These are phyloP conservation scores for Aspergillus carbonarius DNA, from an alignment of 2,329 filamentous ascomycete genomes.

Conservation along the genomic window DNA sequence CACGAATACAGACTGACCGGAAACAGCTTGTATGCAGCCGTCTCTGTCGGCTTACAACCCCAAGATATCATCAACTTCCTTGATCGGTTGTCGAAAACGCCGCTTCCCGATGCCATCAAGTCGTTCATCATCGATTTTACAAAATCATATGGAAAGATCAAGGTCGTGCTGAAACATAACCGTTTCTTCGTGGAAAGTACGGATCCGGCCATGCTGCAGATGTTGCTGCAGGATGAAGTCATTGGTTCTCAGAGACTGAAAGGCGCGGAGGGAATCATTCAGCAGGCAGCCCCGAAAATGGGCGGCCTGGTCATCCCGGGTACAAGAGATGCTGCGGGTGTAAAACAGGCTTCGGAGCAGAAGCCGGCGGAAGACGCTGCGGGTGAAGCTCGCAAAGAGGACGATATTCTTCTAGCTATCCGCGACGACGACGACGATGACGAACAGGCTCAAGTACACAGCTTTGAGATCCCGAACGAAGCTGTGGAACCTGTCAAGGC, in stretches of 20 bases:
- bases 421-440: constrained; percentile 76
- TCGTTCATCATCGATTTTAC: constrained; percentile 80
- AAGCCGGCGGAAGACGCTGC: constrained; percentile 39
- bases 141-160: constrained; percentile 90
- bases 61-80: constrained; percentile 87
- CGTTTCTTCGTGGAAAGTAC: constrained; percentile 92
- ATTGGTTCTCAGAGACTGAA: constrained; percentile 80
- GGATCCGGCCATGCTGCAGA: constrained; percentile 82
- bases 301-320: constrained; percentile 87
- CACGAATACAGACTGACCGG: constrained; percentile 92
- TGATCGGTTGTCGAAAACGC: constrained; percentile 84
- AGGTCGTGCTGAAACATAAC: constrained; percentile 90
- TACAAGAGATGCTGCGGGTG: constrained; percentile 86
- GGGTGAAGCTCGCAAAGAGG: constrained; percentile 48
- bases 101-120: constrained; percentile 75
- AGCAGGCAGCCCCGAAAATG: constrained; percentile 80
- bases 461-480: constrained; percentile 83
- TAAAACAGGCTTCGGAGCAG: constrained; percentile 65
- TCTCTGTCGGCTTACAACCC: constrained; percentile 88
- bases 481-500: constrained; percentile 85
- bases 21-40: constrained; percentile 91
- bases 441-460: constrained; percentile 84
- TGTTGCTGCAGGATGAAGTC: constrained; percentile 76
- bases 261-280: constrained; percentile 69
- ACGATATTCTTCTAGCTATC: constrained; percentile 68